Conservation (phyloP, 352 stramenopile genomes). For the Phytophthora cactorum region DNA sequence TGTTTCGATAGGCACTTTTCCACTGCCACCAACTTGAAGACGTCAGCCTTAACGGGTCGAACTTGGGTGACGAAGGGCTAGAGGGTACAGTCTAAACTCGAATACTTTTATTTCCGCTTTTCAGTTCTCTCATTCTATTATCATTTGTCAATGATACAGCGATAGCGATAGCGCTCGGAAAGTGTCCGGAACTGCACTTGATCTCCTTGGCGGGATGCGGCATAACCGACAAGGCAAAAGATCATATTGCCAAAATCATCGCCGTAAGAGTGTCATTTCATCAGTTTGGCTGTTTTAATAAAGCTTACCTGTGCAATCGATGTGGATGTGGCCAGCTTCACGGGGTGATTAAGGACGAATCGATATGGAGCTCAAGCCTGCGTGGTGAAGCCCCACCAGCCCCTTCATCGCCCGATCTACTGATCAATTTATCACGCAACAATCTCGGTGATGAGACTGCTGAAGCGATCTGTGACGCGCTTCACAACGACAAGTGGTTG, state of each 20-base stretch:
- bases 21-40: slow-evolving; percentile 39
- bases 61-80: slow-evolving; percentile 33
- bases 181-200: slow-evolving; percentile 43
- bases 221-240: slow-evolving; percentile 57
- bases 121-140: not conserved
- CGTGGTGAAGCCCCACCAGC: slow-evolving; percentile 36
- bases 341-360: slow-evolving; percentile 56
- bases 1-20: slow-evolving; percentile 32
- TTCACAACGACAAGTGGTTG: slow-evolving; percentile 75
- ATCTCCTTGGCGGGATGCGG: slow-evolving; percentile 51
- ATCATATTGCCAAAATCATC: slow-evolving; percentile 69
- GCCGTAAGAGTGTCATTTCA: slow-evolving; percentile 30
- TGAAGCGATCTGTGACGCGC: slow-evolving; percentile 50
- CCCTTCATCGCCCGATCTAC: slow-evolving; percentile 25
- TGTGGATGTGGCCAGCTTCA: slow-evolving; percentile 42
- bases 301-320: not conserved
- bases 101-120: not conserved
- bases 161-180: slow-evolving; percentile 50
- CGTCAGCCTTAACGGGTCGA: slow-evolving; percentile 25
- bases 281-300: not conserved
- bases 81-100: slow-evolving; percentile 23
- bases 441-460: slow-evolving; percentile 45
- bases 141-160: slow-evolving; percentile 16
- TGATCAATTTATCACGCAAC: slow-evolving; percentile 64
- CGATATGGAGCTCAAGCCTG: slow-evolving; percentile 63